Conservation (phyloP, 139 green algal species). For the Spirogloea muscicola region DNA sequence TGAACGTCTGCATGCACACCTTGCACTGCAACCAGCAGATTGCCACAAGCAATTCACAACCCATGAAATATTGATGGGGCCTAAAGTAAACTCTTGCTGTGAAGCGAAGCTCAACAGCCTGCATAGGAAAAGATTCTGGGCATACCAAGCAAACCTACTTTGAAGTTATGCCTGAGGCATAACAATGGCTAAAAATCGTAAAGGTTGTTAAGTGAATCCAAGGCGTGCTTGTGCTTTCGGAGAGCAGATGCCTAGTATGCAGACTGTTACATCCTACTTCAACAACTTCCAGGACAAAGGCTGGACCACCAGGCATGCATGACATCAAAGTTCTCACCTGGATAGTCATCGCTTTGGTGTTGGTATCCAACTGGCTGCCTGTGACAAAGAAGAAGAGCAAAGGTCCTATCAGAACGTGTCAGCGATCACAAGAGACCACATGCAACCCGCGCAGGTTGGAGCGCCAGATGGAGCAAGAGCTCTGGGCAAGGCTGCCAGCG, state of each 20-base stretch:
- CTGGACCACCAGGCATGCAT: too few species aligned
- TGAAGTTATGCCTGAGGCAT: too few species aligned
- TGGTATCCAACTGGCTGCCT: slow-evolving; percentile 32
- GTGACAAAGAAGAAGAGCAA: slow-evolving; percentile 3
- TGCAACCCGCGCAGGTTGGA: neutral
- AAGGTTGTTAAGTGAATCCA: too few species aligned
- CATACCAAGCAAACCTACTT: too few species aligned
- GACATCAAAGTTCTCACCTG: too few species aligned
- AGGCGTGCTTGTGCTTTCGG: too few species aligned
- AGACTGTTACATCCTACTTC: too few species aligned
- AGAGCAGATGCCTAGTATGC: too few species aligned
- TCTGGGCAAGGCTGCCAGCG: too few species aligned
- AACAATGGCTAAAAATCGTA: too few species aligned
- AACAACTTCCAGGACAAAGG: too few species aligned
- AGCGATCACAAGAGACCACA: neutral
- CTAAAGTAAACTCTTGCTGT: neutral
- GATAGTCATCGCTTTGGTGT: slow-evolving; percentile 36
- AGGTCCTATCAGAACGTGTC: neutral
- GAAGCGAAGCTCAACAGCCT: neutral
- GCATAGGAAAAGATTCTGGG: slow-evolving; percentile 12
- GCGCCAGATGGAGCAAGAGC: neutral
- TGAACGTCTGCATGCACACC: slow-evolving; percentile 52
- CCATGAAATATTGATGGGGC: neutral
- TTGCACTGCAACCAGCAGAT: slow-evolving; percentile 46
- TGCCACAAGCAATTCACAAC: neutral